Evolutionary conservation across 495 filamentous ascomycete genomes (phyloP).

Genomic region (Podospora didyma): DNA sequence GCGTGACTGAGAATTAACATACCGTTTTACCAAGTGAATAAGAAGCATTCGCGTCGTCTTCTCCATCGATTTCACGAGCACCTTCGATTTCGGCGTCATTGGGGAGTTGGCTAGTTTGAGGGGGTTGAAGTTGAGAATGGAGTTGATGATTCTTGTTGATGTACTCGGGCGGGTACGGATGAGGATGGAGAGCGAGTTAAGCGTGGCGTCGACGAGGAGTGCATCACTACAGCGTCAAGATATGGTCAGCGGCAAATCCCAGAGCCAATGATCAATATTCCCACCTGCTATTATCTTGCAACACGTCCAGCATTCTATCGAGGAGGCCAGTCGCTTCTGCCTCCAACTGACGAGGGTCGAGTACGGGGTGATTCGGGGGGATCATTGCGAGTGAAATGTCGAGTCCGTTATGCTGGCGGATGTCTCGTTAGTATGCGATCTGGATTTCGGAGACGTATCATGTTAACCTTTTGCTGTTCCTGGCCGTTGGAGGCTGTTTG

Average conservation of each 20-base stretch:
- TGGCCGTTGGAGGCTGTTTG: slow-evolving; percentile 80
- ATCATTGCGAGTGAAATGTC: slow-evolving; percentile 86
- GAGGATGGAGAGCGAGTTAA: slow-evolving; percentile 79
- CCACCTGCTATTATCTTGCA: slow-evolving; percentile 83
- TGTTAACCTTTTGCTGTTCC: slow-evolving; percentile 79
- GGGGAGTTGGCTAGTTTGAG: slow-evolving; percentile 70
- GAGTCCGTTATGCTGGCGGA: slow-evolving; percentile 68
- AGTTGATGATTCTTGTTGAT: slow-evolving; percentile 76
- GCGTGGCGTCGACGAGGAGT: slow-evolving; percentile 83
- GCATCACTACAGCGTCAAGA: slow-evolving; percentile 60
- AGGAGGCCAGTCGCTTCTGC: slow-evolving; percentile 86
- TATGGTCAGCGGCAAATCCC: slow-evolving; percentile 1
- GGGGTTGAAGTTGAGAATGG: slow-evolving; percentile 89
- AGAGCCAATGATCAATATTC: slow-evolving; percentile 17
- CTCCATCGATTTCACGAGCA: slow-evolving; percentile 89
- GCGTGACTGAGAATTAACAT: slow-evolving; percentile 13
- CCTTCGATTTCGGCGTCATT: slow-evolving; percentile 70
- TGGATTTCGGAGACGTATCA: slow-evolving; percentile 5
- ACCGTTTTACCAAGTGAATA: slow-evolving; percentile 75
- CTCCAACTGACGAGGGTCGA: slow-evolving; percentile 76
- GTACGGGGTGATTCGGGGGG: slow-evolving; percentile 71
- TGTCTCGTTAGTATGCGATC: slow-evolving; percentile 24
- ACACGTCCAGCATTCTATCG: slow-evolving; percentile 79
- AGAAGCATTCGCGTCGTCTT: slow-evolving; percentile 81
- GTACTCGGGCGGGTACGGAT: slow-evolving; percentile 76